phyloP scores from a whole-genome alignment of 2,329 filamentous ascomycete genomes.

The Penicillium sp. region DNA sequence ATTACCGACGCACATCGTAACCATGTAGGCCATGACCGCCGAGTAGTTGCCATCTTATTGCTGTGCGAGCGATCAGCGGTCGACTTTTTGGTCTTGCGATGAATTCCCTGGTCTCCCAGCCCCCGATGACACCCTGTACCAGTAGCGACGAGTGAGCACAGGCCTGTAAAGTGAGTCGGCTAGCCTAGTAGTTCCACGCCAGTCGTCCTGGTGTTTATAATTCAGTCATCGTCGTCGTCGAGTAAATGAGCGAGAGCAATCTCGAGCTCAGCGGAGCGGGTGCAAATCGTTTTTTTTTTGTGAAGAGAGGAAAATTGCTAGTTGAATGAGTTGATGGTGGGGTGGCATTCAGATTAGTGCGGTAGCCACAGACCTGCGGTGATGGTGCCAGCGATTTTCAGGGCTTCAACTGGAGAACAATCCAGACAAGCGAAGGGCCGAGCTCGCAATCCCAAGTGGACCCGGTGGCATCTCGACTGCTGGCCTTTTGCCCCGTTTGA shows the following conservation, averaged over 20 bases:
- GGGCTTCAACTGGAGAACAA: background rate
- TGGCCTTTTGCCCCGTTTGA: constrained; percentile 10
- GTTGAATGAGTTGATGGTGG: background rate
- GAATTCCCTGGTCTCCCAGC: constrained; percentile 9
- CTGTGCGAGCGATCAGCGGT: background rate
- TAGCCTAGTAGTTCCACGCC: background rate
- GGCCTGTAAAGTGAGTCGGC: too few species aligned
- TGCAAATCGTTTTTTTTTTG: background rate
- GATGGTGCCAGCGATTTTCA: background rate
- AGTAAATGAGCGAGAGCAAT: constrained; percentile 18
- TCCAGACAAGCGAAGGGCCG: constrained; percentile 4
- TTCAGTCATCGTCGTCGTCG: constrained; percentile 23
- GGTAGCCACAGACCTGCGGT: background rate
- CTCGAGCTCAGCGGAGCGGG: constrained; percentile 11
- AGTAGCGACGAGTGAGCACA: background rate
- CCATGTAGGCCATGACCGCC: constrained; percentile 17
- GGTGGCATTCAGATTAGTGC: background rate
- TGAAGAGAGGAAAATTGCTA: background rate
- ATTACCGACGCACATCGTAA: constrained; percentile 15
- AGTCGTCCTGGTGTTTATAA: constrained; percentile 13
- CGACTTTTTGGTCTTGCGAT: background rate
- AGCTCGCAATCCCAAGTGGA: constrained; percentile 23
- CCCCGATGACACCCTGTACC: background rate
- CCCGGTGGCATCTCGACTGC: constrained; percentile 24
- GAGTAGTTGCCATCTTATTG: constrained; percentile 21